Evolutionary conservation across 2,329 filamentous ascomycete species (phyloP).

Genomic region (Neobulgaria alba): DNA sequence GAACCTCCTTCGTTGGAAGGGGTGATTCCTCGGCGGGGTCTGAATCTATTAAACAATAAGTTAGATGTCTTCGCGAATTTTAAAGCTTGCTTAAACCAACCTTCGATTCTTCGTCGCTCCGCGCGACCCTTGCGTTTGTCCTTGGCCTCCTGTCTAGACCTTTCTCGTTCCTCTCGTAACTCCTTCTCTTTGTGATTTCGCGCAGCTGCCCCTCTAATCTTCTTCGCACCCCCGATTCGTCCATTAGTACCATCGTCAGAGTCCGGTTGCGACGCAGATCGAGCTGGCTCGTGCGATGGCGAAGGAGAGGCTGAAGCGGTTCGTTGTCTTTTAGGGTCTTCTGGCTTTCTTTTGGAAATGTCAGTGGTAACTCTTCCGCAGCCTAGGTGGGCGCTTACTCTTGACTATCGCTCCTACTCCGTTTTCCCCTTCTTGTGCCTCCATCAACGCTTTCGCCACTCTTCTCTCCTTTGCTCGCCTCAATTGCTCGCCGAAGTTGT

Average conservation of each 20-base stretch:
- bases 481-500: slow-evolving; percentile 77
- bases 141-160: slow-evolving; percentile 63
- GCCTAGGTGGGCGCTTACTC: slow-evolving; percentile 59
- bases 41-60: slow-evolving; percentile 44
- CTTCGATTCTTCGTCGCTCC: slow-evolving; percentile 73
- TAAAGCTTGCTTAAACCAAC: slow-evolving; percentile 37
- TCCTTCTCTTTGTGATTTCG: slow-evolving; percentile 55
- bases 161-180: slow-evolving; percentile 66
- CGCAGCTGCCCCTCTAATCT: slow-evolving; percentile 45
- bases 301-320: slow-evolving; percentile 69
- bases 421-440: slow-evolving; percentile 61
- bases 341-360: slow-evolving; percentile 50
- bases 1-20: slow-evolving; percentile 33
- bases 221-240: slow-evolving; percentile 47
- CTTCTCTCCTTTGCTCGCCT: slow-evolving; percentile 81
- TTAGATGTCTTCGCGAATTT: background rate
- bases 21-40: slow-evolving; percentile 63
- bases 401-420: slow-evolving; percentile 84
- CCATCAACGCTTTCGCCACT: slow-evolving; percentile 35
- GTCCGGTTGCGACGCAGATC: slow-evolving; percentile 46
- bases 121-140: slow-evolving; percentile 75
- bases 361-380: slow-evolving; percentile 7
- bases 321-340: slow-evolving; percentile 70
- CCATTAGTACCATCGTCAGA: slow-evolving; percentile 60
- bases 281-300: slow-evolving; percentile 42